Evolutionary conservation across 2,329 filamentous ascomycete genomes (phyloP).

Genomic region (Akanthomyces lecanii): DNA sequence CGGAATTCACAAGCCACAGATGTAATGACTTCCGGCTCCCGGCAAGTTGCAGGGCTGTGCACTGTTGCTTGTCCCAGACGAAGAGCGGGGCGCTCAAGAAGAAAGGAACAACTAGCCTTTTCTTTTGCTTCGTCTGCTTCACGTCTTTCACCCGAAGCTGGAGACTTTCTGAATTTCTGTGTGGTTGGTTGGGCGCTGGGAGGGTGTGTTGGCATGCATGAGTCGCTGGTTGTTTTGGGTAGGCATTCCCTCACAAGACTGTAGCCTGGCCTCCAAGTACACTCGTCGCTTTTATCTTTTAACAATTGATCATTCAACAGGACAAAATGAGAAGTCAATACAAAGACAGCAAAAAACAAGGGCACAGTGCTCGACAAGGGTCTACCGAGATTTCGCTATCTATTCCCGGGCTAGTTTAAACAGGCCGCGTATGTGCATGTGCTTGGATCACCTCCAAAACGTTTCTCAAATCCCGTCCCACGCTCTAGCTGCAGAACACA

Average conservation of each 20-base stretch:
- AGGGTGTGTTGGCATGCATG: background rate
- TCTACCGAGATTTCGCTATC: background rate
- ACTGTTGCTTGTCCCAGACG: background rate
- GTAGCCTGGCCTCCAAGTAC: background rate
- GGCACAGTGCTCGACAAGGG: background rate
- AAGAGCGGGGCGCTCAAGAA: background rate
- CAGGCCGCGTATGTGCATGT: constrained; percentile 2
- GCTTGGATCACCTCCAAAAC: background rate
- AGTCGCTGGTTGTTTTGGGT: background rate
- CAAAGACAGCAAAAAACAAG: background rate
- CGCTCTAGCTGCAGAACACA: background rate
- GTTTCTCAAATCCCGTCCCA: background rate
- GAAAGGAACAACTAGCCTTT: background rate
- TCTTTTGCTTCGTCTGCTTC: background rate
- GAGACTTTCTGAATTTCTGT: background rate
- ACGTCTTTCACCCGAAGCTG: background rate
- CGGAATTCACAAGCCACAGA: constrained; percentile 7
- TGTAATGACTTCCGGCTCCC: constrained; percentile 4
- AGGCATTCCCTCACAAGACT: background rate
- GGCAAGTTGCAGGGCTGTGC: constrained; percentile 10
- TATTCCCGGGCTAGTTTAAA: constrained; percentile 5
- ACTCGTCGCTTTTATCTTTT: no score
- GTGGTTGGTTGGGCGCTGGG: background rate
- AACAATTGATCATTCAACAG: no score
- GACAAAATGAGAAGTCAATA: background rate